Percentiles rank a stretch among this genome's conserved stretches.
phyloP scores from a whole-genome alignment of 2,329 filamentous ascomycete genomes.

The Microdochium bolleyi region DNA sequence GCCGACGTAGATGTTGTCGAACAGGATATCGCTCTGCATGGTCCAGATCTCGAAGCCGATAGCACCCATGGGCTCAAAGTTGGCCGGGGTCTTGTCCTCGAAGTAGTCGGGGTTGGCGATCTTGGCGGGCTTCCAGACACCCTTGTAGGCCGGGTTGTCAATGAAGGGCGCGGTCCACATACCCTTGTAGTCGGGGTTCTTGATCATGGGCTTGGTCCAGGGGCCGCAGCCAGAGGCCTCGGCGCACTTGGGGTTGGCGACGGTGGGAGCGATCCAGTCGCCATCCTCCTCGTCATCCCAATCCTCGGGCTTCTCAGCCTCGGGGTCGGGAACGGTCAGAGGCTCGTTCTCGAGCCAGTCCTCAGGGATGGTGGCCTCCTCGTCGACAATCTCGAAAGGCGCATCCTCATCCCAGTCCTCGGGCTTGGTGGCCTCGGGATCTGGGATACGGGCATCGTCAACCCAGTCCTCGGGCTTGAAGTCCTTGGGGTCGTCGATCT shows the following conservation, averaged over 20 bases:
- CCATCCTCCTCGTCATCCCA: slow-evolving; percentile 99
- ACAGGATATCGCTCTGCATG: slow-evolving; percentile 98
- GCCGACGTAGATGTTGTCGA: slow-evolving; percentile 99
- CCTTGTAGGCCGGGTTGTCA: slow-evolving; percentile 98
- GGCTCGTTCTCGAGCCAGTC: slow-evolving; percentile 96
- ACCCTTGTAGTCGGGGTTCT: slow-evolving; percentile 97
- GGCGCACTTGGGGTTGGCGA: slow-evolving; percentile 93
- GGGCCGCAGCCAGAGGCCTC: slow-evolving; percentile 89
- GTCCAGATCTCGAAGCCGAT: slow-evolving; percentile 99
- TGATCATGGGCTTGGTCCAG: slow-evolving; percentile 86
- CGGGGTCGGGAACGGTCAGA: slow-evolving; percentile 76
- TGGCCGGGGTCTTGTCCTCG: slow-evolving; percentile 93
- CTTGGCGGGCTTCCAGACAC: slow-evolving; percentile 87
- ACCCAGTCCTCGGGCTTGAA: slow-evolving; percentile 94
- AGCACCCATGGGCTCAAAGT: slow-evolving; percentile 97
- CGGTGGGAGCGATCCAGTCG: slow-evolving; percentile 85
- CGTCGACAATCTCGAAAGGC: slow-evolving; percentile 90
- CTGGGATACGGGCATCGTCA: slow-evolving; percentile 82
- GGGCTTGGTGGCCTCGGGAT: slow-evolving; percentile 91
- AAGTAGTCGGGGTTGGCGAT: slow-evolving; percentile 95
- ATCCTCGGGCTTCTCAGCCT: slow-evolving; percentile 95
- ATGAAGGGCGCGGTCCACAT: slow-evolving; percentile 91
- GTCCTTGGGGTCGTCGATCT: slow-evolving; percentile 94
- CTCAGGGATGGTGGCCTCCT: slow-evolving; percentile 82
- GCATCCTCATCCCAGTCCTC: slow-evolving; percentile 99